Evolutionary conservation across 176 grass and related monocot species (phyloP), one percentile per base, ranked within the genome.

Genomic region (Carex littledalei): DNA sequence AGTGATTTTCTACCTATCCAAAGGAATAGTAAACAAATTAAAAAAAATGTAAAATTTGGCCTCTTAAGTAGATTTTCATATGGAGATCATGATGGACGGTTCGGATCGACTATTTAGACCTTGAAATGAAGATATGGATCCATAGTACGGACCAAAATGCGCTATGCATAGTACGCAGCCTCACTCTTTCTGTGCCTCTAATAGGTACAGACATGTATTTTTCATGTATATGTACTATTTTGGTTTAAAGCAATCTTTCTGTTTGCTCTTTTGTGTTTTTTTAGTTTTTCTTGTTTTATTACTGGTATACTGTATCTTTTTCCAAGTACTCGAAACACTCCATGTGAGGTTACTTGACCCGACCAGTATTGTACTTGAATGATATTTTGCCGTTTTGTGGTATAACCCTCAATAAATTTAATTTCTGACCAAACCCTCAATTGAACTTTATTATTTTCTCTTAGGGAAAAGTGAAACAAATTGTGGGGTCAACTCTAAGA

Each of bases 391-490:
- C 2, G 26, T 20, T 26, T 5, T 35, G 74, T n/a, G 32, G 3
- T 29, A n/a, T 29, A 52, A 52, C 11, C 45, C 20, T 45, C 13
- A 12, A 18, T 50, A 7, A 82, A 58, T 24, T 62, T n/a, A 65
- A 74, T 22, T 29, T 18, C 22, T 16, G 14, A 26, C 57, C 16
- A 56, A 83, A 43, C 41, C 41, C 41, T 43, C 60, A 37, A 21
- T 45, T 65, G 0, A 6, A 47, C 4, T 6, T 0, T 71, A 84
- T 35, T 84, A 32, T 87, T 68, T 84, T 89, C 35, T 89, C 80
- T 55, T 32, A 98, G 93, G 96, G 91, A 0, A 95, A 98, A 87
- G 96, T 98, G 70, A 98, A 98, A 72, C 93, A 98, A 86, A 98
- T 98, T 78, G 93, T 98, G 50, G 96, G 96, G 4, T 94, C 96